Conservation (phyloP, 1,284 basidiomycete genomes). For the Farysia itapuensis region DNA sequence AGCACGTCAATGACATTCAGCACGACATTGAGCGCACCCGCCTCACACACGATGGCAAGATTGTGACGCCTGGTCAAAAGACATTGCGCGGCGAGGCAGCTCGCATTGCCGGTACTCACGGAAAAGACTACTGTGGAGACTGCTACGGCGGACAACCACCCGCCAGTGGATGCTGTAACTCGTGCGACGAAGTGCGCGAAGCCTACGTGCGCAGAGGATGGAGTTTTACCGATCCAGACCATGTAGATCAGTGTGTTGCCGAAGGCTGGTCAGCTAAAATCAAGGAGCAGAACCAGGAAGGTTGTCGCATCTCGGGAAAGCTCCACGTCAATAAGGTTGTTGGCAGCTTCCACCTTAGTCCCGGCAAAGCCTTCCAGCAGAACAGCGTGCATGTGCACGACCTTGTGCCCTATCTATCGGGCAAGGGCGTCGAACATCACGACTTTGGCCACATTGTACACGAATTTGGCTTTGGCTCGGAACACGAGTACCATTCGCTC, state of each 20-base stretch:
- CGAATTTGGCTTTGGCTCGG: slow-evolving; percentile 70
- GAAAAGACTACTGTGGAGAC: slow-evolving; percentile 67
- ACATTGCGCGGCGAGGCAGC: slow-evolving; percentile 51
- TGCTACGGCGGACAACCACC: slow-evolving; percentile 90
- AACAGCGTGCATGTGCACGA: slow-evolving; percentile 83
- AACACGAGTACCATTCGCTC: slow-evolving; percentile 39
- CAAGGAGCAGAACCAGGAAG: slow-evolving; percentile 86
- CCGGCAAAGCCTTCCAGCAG: slow-evolving; percentile 88
- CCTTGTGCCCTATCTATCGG: slow-evolving; percentile 83
- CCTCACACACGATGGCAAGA: slow-evolving; percentile 68
- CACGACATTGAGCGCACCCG: slow-evolving; percentile 88
- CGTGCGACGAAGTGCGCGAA: slow-evolving; percentile 90
- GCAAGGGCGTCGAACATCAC: slow-evolving; percentile 50
- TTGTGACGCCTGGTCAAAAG: slow-evolving; percentile 33
- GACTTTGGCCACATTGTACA: slow-evolving; percentile 92
- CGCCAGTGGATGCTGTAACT: slow-evolving; percentile 79
- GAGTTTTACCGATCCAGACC: slow-evolving; percentile 88
- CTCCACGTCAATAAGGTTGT: slow-evolving; percentile 93
- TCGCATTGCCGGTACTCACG: slow-evolving; percentile 32
- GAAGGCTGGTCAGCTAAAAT: slow-evolving; percentile 96
- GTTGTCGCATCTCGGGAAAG: slow-evolving; percentile 87
- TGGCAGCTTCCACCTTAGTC: slow-evolving; percentile 64
- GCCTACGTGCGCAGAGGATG: slow-evolving; percentile 89
- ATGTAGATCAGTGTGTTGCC: slow-evolving; percentile 83
- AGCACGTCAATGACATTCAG: slow-evolving; percentile 71